Evolutionary conservation across 2,329 filamentous ascomycete species (phyloP), one percentile per base, ranked within the genome.

Genomic region (Elsinoe batatas): DNA sequence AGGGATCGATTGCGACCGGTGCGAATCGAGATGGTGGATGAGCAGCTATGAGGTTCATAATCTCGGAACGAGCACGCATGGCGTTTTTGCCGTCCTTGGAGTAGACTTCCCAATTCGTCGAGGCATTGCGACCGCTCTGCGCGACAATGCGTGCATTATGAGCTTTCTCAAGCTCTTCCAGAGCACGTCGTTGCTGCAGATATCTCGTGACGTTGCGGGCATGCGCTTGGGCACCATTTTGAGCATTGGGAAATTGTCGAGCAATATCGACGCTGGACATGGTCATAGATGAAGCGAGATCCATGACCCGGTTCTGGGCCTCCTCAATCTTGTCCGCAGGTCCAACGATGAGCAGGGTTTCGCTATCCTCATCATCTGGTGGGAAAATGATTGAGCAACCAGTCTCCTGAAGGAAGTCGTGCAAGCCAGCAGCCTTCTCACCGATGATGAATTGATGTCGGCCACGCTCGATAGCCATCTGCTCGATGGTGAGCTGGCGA

Each of bases 361-460:
- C 88, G 46, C 88, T 87, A 57, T 93, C 87, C 54, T 88, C 83
- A 20, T 85, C 82, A 22, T 78, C 78, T 6, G 89, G 81, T 54
- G 84, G 91, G 44, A 97, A 72, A 57, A 97, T 80, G 58, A 97
- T 85, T 42, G 87, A 82, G 71, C 93, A 98, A 60, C 91, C 91
- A 57, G 93, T 97, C 65, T 95, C 83, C 44, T 84, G 79, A 61
- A 96, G 83, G 75, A 98, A 96, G 44, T 95, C 83, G 57, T 96
- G 83, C 33, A 88, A 77, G 15, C 88, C 83, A 59, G 87, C 80
- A 59, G 88, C 90, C 59, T 84, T 81, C 59, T 91, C 84, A 53
- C 91, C 91, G 60, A 95, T 84, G 66, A 98, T 93, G 75, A 96
- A 97, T 69, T 95, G 91, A 69, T 97, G 93, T 53, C 89, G 84